Base-by-base conservation (phyloP, 257 asterid genomes). In the Solanum medicagineum region DNA sequence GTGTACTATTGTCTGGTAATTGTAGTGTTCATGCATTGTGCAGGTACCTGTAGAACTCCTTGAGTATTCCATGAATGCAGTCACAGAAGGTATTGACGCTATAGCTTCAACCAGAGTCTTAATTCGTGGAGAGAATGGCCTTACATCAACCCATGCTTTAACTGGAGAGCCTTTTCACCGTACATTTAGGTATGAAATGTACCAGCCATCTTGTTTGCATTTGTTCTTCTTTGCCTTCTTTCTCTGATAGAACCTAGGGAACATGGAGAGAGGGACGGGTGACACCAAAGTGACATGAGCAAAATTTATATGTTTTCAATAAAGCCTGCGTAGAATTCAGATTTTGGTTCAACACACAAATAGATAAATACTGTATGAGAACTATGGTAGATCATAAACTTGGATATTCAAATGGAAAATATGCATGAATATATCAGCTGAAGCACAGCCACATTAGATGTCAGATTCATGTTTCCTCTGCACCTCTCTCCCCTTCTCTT, bases 61-160 rank as follows among this genome's bases (percentile, higher is more conserved):
- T 0, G 98, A 95, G 92, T 95, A 96, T 88, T 90, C 98, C 82
- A 75, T 96, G 94, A 92, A 5, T 85, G 94, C 90, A 3, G 98
- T 96, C 83, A 95, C 94, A 47, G 96, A 95, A 93, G 99, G 99
- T 86, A 96, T 95, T 63, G 98, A 96, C 85, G 99, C 98, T 84
- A 92, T 96, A 86, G 97, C 98, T 59, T 85, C 96, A 20, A 96
- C 98, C 53, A 89, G 95, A 88, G 99, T 96, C 85, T 84, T 92
- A 66, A 94, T 96, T 85, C 94, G 94, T 63, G 98, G 90, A 62
- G 92, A 92, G 32, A 91, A 93, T 69, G 85, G 91, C 71, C 87
- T 84, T 10, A 87, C 89, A 59, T 24, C 96, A 80, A 93, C 97
- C 84, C 91, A 94, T 86, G 97, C 97, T 66, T 84, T 82, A 75